Conservation (phyloP, 1,139 yeast genomes). For the Saccharomycopsis crataegensis region DNA sequence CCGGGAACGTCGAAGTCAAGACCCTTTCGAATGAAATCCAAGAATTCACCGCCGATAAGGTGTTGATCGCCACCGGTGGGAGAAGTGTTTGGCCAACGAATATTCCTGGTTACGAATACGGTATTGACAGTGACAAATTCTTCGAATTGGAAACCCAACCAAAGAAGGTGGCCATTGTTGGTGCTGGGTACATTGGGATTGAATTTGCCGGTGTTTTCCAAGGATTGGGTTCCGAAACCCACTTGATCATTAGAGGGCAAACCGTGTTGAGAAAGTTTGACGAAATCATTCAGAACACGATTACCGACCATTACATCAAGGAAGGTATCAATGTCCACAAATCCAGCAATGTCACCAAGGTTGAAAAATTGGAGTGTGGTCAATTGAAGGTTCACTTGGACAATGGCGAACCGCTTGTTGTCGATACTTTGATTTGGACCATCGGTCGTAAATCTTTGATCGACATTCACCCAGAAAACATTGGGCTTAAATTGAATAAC, state of each 20-base stretch:
- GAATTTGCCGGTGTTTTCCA: slow-evolving; percentile 93
- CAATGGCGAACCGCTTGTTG: slow-evolving; percentile 50
- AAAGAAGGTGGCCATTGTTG: slow-evolving; percentile 85
- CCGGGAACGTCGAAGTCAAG: slow-evolving; percentile 74
- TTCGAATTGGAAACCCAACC: slow-evolving; percentile 78
- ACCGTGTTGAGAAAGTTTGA: slow-evolving; percentile 86
- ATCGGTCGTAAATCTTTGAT: slow-evolving; percentile 78
- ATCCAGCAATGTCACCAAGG: slow-evolving; percentile 46
- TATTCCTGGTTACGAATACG: slow-evolving; percentile 76
- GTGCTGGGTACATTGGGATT: slow-evolving; percentile 96
- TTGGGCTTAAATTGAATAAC: slow-evolving; percentile 59
- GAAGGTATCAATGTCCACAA: slow-evolving; percentile 79
- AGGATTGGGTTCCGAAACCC: slow-evolving; percentile 82
- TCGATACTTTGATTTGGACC: slow-evolving; percentile 86
- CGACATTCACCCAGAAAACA: slow-evolving; percentile 68
- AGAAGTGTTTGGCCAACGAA: slow-evolving; percentile 58
- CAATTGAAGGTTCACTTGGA: slow-evolving; percentile 54
- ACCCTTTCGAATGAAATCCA: slow-evolving; percentile 49
- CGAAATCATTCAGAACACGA: slow-evolving; percentile 64
- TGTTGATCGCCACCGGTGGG: slow-evolving; percentile 93
- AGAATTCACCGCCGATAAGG: slow-evolving; percentile 69
- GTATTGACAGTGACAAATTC: slow-evolving; percentile 88
- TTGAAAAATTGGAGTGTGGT: slow-evolving; percentile 54
- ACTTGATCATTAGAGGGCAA: slow-evolving; percentile 83
- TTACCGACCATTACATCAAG: slow-evolving; percentile 72